Percentiles rank a stretch among this genome's conserved stretches.
Conservation (phyloP, 106 monocot species). For the Acanthochlamys bracteata region DNA sequence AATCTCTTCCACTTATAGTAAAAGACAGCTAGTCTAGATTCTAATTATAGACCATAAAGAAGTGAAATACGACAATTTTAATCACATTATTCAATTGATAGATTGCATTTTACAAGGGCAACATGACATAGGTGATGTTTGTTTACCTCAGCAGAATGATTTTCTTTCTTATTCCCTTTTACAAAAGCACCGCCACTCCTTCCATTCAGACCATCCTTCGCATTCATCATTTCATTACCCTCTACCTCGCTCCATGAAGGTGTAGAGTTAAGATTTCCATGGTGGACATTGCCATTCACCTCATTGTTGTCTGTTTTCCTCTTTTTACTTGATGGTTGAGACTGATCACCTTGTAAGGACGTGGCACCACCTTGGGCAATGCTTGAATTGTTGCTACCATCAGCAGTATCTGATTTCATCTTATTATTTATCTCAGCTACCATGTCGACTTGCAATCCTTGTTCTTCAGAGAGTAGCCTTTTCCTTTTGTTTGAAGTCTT, state of each 20-base stretch:
- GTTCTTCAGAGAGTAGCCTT: conserved; percentile 20
- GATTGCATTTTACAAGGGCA: too few species aligned
- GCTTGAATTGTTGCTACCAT: conserved; percentile 13
- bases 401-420: conserved; percentile 1
- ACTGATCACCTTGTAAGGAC: background rate
- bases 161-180: conserved; percentile 39
- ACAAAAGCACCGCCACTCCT: conserved; percentile 6
- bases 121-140: too few species aligned
- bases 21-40: too few species aligned
- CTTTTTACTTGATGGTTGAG: conserved; percentile 11
- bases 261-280: conserved; percentile 1
- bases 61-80: too few species aligned
- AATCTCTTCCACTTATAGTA: too few species aligned
- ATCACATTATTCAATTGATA: too few species aligned
- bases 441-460: conserved; percentile 10
- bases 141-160: conserved; percentile 38
- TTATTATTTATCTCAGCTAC: background rate
- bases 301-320: conserved; percentile 20
- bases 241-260: conserved; percentile 7
- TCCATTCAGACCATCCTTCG: conserved; percentile 5
- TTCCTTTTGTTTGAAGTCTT: conserved; percentile 50
- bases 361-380: background rate
- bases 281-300: conserved; percentile 2
- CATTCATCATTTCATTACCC: conserved; percentile 11
- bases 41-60: too few species aligned